phyloP scores from a whole-genome alignment of 352 stramenopile species.

The Globisporangium polare region DNA sequence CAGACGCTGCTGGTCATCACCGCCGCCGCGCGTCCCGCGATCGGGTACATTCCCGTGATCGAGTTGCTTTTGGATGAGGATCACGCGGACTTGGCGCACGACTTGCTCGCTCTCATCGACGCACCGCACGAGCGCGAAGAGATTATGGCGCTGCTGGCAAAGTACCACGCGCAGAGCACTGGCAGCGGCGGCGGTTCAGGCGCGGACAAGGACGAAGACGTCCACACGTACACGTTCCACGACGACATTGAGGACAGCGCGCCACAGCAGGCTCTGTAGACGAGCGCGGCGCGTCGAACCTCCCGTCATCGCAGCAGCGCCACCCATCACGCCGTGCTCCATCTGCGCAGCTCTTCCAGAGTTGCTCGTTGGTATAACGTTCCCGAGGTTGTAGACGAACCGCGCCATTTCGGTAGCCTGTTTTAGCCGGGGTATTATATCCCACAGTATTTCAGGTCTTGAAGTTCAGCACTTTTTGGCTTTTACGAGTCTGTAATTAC shows the following conservation, averaged over 20 bases:
- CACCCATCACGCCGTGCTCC: not conserved
- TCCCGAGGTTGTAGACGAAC: not conserved
- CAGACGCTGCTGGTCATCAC: slow-evolving; percentile 38
- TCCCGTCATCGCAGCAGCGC: no score
- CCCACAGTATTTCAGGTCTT: not conserved
- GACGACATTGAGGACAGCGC: not conserved
- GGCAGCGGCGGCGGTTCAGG: not conserved
- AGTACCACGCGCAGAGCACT: slow-evolving; percentile 15
- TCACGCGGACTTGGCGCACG: slow-evolving; percentile 29
- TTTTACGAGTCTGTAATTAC: slow-evolving; percentile 1
- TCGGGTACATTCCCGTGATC: slow-evolving; percentile 39
- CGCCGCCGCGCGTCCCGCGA: slow-evolving; percentile 28
- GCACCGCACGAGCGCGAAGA: slow-evolving; percentile 27
- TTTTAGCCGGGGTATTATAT: not conserved
- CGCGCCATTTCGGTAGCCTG: not conserved
- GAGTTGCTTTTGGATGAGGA: slow-evolving; percentile 47
- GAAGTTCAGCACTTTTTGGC: not conserved
- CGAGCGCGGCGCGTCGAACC: not conserved
- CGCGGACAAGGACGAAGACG: not conserved
- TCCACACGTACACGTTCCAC: not conserved
- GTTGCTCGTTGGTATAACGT: not conserved
- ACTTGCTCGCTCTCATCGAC: slow-evolving; percentile 33
- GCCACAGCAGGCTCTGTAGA: not conserved
- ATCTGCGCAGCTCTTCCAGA: not conserved
- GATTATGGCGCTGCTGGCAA: slow-evolving; percentile 25